Conservation (phyloP, 352 stramenopile genomes). For the Phytophthora syringae region DNA sequence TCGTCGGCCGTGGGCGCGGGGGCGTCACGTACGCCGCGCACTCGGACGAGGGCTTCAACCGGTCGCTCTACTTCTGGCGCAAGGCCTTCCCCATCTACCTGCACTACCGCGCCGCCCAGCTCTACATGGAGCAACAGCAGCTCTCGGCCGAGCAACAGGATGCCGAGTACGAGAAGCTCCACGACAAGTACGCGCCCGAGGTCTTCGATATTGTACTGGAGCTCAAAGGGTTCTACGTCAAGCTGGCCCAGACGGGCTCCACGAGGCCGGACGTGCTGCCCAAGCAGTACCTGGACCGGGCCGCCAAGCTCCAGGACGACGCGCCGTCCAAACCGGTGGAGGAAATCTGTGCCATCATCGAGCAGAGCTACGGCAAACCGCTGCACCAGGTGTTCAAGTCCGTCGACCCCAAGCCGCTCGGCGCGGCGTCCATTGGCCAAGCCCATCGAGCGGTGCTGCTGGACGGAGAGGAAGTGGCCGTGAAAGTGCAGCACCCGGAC, state of each 20-base stretch:
- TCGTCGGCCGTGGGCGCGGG: slow-evolving; percentile 52
- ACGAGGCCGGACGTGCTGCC: slow-evolving; percentile 84
- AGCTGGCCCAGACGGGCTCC: slow-evolving; percentile 83
- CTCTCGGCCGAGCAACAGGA: slow-evolving; percentile 64
- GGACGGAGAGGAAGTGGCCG: slow-evolving; percentile 77
- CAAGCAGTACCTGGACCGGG: slow-evolving; percentile 80
- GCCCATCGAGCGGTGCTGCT: slow-evolving; percentile 78
- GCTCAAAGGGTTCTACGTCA: slow-evolving; percentile 91
- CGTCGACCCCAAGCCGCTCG: slow-evolving; percentile 78
- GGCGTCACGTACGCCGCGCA: slow-evolving; percentile 67
- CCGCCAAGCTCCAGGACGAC: slow-evolving; percentile 80
- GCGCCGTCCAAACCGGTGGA: slow-evolving; percentile 75
- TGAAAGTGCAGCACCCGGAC: slow-evolving; percentile 95
- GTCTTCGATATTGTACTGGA: slow-evolving; percentile 86
- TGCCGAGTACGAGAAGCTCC: slow-evolving; percentile 73
- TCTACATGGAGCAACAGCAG: slow-evolving; percentile 70
- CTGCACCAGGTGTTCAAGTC: slow-evolving; percentile 57
- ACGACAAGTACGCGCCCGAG: slow-evolving; percentile 76
- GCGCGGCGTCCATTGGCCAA: slow-evolving; percentile 85
- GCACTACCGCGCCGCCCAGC: slow-evolving; percentile 78
- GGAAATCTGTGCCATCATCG: slow-evolving; percentile 81
- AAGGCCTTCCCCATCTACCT: slow-evolving; percentile 90
- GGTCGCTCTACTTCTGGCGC: slow-evolving; percentile 87
- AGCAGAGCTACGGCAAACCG: slow-evolving; percentile 70
- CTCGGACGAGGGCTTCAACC: slow-evolving; percentile 80